Conservation (phyloP, 345 rosid species). For the Heritiera fomes region DNA sequence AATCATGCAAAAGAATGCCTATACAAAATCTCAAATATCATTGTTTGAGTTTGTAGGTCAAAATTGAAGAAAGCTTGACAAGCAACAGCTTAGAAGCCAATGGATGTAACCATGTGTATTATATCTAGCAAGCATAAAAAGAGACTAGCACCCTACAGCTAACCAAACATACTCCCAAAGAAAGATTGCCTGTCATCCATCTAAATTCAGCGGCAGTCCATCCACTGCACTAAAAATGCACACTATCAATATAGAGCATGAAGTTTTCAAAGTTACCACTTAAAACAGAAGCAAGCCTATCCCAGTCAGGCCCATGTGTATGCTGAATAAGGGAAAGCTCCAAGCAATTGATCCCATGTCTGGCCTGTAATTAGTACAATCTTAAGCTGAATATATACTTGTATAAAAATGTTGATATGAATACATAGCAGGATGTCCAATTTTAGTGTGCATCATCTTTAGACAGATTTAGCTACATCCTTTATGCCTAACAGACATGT, state of each 20-base stretch:
- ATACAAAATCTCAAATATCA: background rate
- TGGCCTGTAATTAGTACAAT: slow-evolving; percentile 46
- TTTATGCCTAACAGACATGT: background rate
- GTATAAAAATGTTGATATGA: background rate
- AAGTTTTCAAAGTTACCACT: slow-evolving; percentile 46
- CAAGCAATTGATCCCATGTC: slow-evolving; percentile 57
- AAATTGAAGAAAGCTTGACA: slow-evolving; percentile 8
- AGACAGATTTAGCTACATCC: slow-evolving; percentile 1
- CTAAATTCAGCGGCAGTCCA: background rate
- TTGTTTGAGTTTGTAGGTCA: background rate
- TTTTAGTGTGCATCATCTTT: background rate
- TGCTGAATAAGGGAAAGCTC: slow-evolving; percentile 94
- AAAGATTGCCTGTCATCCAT: background rate
- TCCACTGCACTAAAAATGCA: background rate
- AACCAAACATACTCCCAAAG: slow-evolving; percentile 4
- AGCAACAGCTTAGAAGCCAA: background rate
- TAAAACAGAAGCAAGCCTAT: slow-evolving; percentile 64
- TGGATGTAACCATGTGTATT: background rate
- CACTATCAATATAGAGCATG: background rate
- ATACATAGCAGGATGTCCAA: background rate
- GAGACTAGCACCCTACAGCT: background rate
- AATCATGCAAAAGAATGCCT: background rate
- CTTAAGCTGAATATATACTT: background rate
- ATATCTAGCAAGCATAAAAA: background rate
- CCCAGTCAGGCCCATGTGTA: slow-evolving; percentile 70